phyloP scores from a whole-genome alignment of 345 rosid species.

The Xanthoceras sorbifolium region DNA sequence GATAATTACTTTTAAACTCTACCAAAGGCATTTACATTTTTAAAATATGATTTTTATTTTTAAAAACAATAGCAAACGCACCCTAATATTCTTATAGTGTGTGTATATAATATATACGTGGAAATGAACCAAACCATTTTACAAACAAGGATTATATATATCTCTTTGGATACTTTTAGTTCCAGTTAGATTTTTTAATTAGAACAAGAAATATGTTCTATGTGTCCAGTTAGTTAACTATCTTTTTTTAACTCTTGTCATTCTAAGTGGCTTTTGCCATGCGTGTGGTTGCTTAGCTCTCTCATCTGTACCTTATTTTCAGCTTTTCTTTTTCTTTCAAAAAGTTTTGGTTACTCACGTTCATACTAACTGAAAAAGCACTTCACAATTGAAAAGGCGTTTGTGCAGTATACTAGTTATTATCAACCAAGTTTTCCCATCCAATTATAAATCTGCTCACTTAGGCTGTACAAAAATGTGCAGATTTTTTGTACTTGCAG shows the following conservation, averaged over 20 bases:
- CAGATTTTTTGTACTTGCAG: constrained; percentile 15
- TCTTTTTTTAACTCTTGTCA: neutral
- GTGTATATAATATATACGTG: too few relatives aligned
- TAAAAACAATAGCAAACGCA: too few relatives aligned
- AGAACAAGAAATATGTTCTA: neutral
- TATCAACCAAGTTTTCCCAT: neutral
- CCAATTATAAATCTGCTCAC: neutral
- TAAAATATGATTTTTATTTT: too few relatives aligned
- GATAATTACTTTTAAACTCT: too few relatives aligned
- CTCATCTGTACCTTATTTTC: neutral
- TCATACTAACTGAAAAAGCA: constrained; percentile 16
- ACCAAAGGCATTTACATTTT: too few relatives aligned
- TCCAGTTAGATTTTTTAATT: neutral
- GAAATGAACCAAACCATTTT: neutral
- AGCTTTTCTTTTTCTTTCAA: neutral
- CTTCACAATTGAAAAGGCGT: neutral
- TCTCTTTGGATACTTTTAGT: neutral
- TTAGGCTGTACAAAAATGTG: neutral
- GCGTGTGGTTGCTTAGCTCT: neutral
- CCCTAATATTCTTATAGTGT: too few relatives aligned
- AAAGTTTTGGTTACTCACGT: neutral
- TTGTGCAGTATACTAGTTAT: neutral
- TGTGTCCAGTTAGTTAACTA: neutral
- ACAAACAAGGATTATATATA: too few relatives aligned
- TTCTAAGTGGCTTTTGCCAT: neutral